Evolutionary conservation across 2,329 filamentous ascomycete genomes (phyloP).

Genomic region (Aspergillus aculeatus): DNA sequence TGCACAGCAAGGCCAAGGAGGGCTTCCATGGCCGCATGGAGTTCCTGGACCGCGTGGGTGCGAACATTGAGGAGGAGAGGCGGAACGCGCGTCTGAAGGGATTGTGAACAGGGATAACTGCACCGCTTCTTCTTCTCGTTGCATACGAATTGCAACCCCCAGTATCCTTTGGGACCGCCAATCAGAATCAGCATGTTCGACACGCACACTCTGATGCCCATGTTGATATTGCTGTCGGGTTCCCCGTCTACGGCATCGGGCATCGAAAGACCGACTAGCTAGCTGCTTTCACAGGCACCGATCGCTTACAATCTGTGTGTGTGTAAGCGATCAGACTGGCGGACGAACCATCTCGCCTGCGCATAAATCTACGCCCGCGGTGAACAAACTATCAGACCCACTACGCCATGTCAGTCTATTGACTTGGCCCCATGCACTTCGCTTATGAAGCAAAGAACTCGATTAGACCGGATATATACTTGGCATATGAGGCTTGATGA

Average conservation of each 20-base stretch:
- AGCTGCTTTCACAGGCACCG: not conserved
- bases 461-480: not conserved
- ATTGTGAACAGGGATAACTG: slow-evolving; percentile 19
- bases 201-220: not conserved
- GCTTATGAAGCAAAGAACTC: not conserved
- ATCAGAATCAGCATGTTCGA: not conserved
- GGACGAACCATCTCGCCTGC: not conserved
- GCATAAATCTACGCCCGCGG: not conserved
- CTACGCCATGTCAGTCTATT: not conserved
- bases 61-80: slow-evolving; percentile 56
- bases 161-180: not conserved
- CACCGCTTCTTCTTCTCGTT: not conserved
- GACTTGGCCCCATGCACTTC: not conserved
- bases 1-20: slow-evolving; percentile 61
- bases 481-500: not conserved
- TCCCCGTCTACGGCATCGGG: not conserved
- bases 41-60: slow-evolving; percentile 60
- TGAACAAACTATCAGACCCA: not conserved
- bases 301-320: not conserved
- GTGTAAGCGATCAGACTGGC: not conserved
- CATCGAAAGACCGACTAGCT: not conserved
- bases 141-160: not conserved
- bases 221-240: not conserved
- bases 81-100: slow-evolving; percentile 51
- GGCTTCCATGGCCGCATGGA: slow-evolving; percentile 62